Evolutionary conservation across 2,329 filamentous ascomycete genomes (phyloP), one percentile per base, ranked within the genome.

Genomic region (Alternaria solani): DNA sequence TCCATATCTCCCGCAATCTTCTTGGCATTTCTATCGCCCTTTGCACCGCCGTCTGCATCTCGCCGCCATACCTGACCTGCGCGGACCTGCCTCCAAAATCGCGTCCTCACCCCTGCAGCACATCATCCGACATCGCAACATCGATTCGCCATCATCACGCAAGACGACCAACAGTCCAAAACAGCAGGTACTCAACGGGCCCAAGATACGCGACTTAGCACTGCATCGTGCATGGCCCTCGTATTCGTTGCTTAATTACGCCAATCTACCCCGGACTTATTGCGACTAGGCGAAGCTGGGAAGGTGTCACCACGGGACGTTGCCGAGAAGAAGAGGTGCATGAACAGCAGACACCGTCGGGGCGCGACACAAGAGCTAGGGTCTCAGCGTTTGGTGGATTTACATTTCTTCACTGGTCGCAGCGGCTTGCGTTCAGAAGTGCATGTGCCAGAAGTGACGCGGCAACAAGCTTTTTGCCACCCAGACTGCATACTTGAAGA

Each of bases 281-380:
- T 25, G 52, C 48, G 46, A 61, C 71, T 75, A 75, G 62, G 58
- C 70, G 55, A 51, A 57, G 71, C 55, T 51, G 28, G 72, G 74
- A 74, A 76, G 74, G 74, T 75, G 72, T 38, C 64, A 74, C 64
- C 51, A 61, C 61, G 14, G 36, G 53, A 48, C 55, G 51, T 61
- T 64, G 63, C 65, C 69, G 61, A 63, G 65, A 62, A 58, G 57
- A 59, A 62, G 38, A 12, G 34, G 2, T 11, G 20, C 20, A 5
- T 16, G 25, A 28, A 16, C 4, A 28, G 7, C 23, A 9, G 4
- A 25, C 14, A 12, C 32, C 46, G 4, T 38, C 30, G 20, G 26
- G 14, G 20, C 25, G 18, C 30, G 18, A 34, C 44, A 28, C 34
- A 16, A 32, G 44, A 48, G 18, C 18, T 34, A 16, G 4, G 4